phyloP scores from a whole-genome alignment of 1,284 basidiomycete species.

The Trametes pubescens region DNA sequence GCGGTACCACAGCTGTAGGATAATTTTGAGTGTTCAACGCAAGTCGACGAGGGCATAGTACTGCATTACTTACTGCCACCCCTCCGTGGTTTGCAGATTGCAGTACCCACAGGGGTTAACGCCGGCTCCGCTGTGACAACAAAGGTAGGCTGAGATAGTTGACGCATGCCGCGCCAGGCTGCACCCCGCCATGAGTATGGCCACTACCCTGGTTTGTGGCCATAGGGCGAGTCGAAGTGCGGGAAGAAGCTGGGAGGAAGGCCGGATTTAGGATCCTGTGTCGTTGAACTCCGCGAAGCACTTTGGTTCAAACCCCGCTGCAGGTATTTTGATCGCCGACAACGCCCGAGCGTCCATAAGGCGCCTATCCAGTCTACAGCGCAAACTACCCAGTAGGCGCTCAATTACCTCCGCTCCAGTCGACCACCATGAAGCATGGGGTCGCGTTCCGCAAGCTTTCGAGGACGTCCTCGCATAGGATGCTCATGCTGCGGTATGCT shows the following conservation, averaged over 20 bases:
- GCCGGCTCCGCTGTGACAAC: too few species aligned
- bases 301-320: slow-evolving; percentile 7
- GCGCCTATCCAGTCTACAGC: slow-evolving; percentile 2
- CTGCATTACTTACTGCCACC: too few species aligned
- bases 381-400: slow-evolving; percentile 19
- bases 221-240: too few species aligned
- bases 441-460: slow-evolving; percentile 89
- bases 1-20: too few species aligned
- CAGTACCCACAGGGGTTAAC: too few species aligned
- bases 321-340: slow-evolving; percentile 26
- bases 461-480: slow-evolving; percentile 86
- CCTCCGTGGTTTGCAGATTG: too few species aligned
- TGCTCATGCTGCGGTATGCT: slow-evolving; percentile 84
- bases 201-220: too few species aligned
- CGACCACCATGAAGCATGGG: slow-evolving; percentile 85
- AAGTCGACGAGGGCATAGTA: too few species aligned
- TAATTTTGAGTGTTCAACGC: too few species aligned
- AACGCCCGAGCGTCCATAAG: not conserved
- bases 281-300: slow-evolving; percentile 1
- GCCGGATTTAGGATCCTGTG: not conserved
- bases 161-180: too few species aligned
- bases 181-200: too few species aligned
- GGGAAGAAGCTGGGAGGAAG: not conserved
- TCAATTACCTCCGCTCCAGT: slow-evolving; percentile 17
- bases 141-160: too few species aligned